These are phyloP conservation scores for Thalassiosira sp. DNA, from an alignment of 352 stramenopile genomes.

Conservation along the genomic window DNA sequence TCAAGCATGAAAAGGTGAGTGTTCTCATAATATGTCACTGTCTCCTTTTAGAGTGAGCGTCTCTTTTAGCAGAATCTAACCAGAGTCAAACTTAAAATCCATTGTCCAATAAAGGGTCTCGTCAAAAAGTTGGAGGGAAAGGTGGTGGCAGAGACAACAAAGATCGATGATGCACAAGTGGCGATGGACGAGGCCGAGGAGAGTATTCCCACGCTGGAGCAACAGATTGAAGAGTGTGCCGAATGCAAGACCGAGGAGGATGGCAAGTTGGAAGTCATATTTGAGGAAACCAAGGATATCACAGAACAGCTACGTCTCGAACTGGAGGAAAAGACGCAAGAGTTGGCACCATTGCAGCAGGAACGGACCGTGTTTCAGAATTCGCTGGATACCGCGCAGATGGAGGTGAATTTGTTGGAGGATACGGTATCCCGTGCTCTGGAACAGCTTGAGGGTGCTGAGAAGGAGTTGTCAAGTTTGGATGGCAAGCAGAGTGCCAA, in stretches of 20 bases:
- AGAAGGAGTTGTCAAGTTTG: slow-evolving; percentile 80
- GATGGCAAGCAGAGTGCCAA: slow-evolving; percentile 62
- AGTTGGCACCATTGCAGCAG: slow-evolving; percentile 81
- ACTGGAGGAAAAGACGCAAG: slow-evolving; percentile 81
- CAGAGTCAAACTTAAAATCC: too few relatives aligned
- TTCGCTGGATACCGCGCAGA: slow-evolving; percentile 76
- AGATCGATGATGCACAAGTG: slow-evolving; percentile 85
- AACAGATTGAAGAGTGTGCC: slow-evolving; percentile 69
- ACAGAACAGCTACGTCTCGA: slow-evolving; percentile 76
- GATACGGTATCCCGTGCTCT: slow-evolving; percentile 68
- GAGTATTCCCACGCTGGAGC: slow-evolving; percentile 88
- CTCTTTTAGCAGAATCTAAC: too few relatives aligned
- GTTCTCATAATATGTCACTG: too few relatives aligned
- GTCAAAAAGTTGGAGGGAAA: slow-evolving; percentile 90
- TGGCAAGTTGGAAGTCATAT: slow-evolving; percentile 86
- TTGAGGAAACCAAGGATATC: slow-evolving; percentile 77
- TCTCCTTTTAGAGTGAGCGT: too few relatives aligned
- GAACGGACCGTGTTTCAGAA: slow-evolving; percentile 76
- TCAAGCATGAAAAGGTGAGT: slow-evolving; percentile 97
- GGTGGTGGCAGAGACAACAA: slow-evolving; percentile 90
- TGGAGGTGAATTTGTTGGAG: slow-evolving; percentile 77
- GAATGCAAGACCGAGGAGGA: slow-evolving; percentile 80
- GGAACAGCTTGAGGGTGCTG: slow-evolving; percentile 62
- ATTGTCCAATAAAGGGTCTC: too few relatives aligned
- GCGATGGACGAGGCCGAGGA: slow-evolving; percentile 89